These are phyloP conservation scores for Tephrocybe sp. DNA, from an alignment of 768 basidiomycete species.

Conservation along the genomic window DNA sequence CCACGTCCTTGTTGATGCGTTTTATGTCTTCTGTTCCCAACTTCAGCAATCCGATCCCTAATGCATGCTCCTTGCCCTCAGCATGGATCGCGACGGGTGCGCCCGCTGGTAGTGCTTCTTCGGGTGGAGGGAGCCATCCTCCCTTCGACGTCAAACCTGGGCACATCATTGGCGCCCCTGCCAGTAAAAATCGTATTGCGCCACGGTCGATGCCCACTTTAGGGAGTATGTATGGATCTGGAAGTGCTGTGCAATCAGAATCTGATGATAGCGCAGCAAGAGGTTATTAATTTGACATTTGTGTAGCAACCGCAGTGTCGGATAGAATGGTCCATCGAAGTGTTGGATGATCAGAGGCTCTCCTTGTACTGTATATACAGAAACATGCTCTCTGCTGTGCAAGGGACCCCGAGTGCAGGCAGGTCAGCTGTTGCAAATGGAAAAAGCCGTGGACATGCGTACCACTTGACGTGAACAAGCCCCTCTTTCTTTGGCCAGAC, in stretches of 20 bases:
- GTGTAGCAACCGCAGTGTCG: constrained; percentile 86
- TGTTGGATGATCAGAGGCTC: constrained; percentile 95
- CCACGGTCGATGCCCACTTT: constrained; percentile 91
- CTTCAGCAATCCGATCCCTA: constrained; percentile 82
- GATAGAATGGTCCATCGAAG: constrained; percentile 90
- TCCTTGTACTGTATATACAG: constrained; percentile 84
- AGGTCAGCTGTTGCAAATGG: constrained; percentile 17
- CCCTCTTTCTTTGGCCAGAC: constrained; percentile 99
- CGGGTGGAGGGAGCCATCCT: constrained; percentile 78
- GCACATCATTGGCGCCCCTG: constrained; percentile 95
- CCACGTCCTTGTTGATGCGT: constrained; percentile 85
- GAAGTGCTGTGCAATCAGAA: constrained; percentile 1
- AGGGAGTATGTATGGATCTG: constrained; percentile 90
- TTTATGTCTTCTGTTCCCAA: constrained; percentile 87
- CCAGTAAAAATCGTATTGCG: constrained; percentile 94
- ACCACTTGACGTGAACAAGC: constrained; percentile 94
- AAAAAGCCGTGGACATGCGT: constrained; percentile 26
- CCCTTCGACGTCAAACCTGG: constrained; percentile 94
- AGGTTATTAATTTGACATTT: constrained; percentile 62
- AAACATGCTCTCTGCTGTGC: constrained; percentile 89
- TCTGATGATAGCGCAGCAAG: background rate
- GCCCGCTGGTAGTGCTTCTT: constrained; percentile 63
- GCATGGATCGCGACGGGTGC: constrained; percentile 86
- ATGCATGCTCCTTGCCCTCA: constrained; percentile 93
- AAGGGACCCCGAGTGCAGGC: constrained; percentile 14